These are phyloP conservation scores for Claviceps lovelessii DNA, from an alignment of 2,329 filamentous ascomycete genomes.

Conservation along the genomic window DNA sequence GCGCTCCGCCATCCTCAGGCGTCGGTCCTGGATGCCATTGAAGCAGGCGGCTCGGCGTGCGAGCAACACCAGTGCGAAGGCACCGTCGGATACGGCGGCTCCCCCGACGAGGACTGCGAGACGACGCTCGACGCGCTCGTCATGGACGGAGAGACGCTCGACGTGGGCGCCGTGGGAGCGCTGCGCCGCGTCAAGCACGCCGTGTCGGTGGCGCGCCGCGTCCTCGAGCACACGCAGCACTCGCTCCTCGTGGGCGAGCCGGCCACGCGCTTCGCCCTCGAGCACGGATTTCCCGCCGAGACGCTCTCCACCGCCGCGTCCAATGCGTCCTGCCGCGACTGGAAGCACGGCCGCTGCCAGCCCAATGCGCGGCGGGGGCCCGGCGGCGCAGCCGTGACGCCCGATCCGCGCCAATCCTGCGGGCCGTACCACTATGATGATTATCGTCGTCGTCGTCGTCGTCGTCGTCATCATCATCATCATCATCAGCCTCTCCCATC, in stretches of 20 bases:
- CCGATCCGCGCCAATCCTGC: constrained; percentile 27
- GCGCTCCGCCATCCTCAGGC: constrained; percentile 17
- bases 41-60: constrained; percentile 36
- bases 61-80: constrained; percentile 39
- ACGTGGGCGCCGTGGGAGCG: constrained; percentile 37
- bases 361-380: constrained; percentile 30
- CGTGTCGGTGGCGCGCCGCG: constrained; percentile 33
- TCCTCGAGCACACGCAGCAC: constrained; percentile 37
- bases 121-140: constrained; percentile 45
- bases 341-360: constrained; percentile 30
- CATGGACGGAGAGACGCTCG: constrained; percentile 38
- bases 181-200: constrained; percentile 34
- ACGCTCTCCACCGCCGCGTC: constrained; percentile 29
- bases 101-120: constrained; percentile 40
- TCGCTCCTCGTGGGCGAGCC: constrained; percentile 37
- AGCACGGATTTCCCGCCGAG: constrained; percentile 34
- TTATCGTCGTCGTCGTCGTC: neutral
- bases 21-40: constrained; percentile 35
- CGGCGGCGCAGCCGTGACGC: constrained; percentile 23
- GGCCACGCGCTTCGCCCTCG: constrained; percentile 36
- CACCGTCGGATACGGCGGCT: constrained; percentile 40
- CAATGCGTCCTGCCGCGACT: constrained; percentile 24
- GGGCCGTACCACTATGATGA: constrained; percentile 26
- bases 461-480: neutral
- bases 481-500: neutral